Evolutionary conservation across 2,329 filamentous ascomycete species (phyloP).

Genomic region (Paecilomyces niveus): DNA sequence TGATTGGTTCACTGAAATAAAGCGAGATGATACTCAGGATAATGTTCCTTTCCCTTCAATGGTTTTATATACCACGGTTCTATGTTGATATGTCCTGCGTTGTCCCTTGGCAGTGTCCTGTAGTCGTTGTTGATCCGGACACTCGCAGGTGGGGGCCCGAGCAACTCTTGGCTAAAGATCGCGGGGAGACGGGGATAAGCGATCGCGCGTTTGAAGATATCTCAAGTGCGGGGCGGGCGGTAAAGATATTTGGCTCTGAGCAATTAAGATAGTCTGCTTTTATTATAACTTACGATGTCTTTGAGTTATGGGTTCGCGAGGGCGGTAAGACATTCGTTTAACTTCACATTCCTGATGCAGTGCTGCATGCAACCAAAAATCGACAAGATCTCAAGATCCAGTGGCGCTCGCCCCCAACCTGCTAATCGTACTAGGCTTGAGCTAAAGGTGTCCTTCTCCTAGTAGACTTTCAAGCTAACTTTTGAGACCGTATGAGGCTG

Average conservation of each 20-base stretch:
- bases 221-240: not conserved
- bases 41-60: not conserved
- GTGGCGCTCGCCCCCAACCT: not conserved
- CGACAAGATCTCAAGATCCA: not conserved
- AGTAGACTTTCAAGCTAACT: not conserved
- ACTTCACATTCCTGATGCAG: not conserved
- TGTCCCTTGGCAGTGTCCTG: not conserved
- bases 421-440: not conserved
- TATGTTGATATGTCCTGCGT: not conserved
- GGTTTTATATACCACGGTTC: not conserved
- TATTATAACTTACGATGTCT: not conserved
- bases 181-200: not conserved
- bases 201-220: not conserved
- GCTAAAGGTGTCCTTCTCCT: not conserved
- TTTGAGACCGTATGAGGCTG: not conserved
- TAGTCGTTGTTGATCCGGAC: not conserved
- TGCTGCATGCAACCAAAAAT: not conserved
- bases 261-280: not conserved
- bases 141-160: not conserved
- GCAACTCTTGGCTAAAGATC: not conserved
- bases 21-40: not conserved
- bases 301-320: not conserved
- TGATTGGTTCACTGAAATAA: slow-evolving; percentile 3
- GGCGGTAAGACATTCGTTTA: not conserved
- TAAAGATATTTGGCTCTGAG: not conserved